Evolutionary conservation across 352 stramenopile species (phyloP).

Genomic region (Pythium rishiriense): DNA sequence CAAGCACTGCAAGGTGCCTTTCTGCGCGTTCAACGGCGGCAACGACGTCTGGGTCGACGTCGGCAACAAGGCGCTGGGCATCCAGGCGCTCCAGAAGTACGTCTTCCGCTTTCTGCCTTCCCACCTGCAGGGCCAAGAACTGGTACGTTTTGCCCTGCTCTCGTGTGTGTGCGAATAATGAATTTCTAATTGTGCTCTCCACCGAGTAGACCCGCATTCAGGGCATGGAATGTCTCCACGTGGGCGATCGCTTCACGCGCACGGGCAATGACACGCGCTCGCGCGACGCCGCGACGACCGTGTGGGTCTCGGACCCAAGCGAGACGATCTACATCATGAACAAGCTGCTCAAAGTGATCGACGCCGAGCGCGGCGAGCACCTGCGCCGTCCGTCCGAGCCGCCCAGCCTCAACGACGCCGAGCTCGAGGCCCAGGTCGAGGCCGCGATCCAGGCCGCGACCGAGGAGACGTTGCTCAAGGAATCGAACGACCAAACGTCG

Average conservation of each 20-base stretch:
- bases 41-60: constrained; percentile 96
- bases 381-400: constrained; percentile 22
- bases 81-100: constrained; percentile 90
- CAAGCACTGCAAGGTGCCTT: constrained; percentile 77
- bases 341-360: constrained; percentile 80
- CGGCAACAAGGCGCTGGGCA: constrained; percentile 95
- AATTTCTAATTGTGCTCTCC: too few relatives aligned
- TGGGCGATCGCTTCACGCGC: constrained; percentile 92
- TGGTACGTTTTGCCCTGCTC: constrained; percentile 33
- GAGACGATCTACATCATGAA: constrained; percentile 96
- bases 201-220: constrained; percentile 72
- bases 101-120: constrained; percentile 73
- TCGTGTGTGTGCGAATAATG: constrained; percentile 26
- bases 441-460: constrained; percentile 69
- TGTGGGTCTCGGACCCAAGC: constrained; percentile 94
- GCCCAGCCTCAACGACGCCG: constrained; percentile 30
- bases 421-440: constrained; percentile 55
- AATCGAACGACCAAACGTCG: neutral
- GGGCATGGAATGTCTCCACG: constrained; percentile 91
- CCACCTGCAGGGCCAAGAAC: constrained; percentile 71
- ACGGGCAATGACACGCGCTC: constrained; percentile 95
- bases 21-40: constrained; percentile 96
- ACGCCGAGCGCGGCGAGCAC: constrained; percentile 41
- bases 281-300: constrained; percentile 88
- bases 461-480: constrained; percentile 25